Base-by-base conservation (phyloP, 495 filamentous ascomycete species). In the Ascobolus immersus region DNA sequence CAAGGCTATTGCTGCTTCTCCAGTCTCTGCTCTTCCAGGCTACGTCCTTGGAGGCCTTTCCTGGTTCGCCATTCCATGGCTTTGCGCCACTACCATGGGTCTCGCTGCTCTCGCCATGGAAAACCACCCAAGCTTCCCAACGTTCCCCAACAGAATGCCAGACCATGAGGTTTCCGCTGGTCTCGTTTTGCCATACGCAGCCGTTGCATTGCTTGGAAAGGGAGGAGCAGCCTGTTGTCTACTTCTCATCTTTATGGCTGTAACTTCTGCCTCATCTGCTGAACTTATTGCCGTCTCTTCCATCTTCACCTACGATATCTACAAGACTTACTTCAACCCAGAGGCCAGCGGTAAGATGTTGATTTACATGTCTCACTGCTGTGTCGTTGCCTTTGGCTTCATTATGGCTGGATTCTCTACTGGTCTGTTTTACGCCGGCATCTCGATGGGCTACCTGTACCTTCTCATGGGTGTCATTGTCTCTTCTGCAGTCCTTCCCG, bases 61-160 rank as follows among this genome's bases (percentile, higher is more conserved):
- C 44, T 94, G 82, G 82, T 93, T 94, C 38, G 84, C 84, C 5
- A 90, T 94, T 36, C 84, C 84, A 13, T 94, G 80, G 80, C 63
- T 93, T 14, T 72, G 66, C 21, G 81, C 82, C 3, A 92, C 75
- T 7, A 92, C 82, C 11, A 81, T 92, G 77, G 84, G 84, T 20
- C 65, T 93, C n/a, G 69, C 79, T 9, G 79, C 72, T 6, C 64
- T 92, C 15, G 76, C 81, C 3, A 60, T 92, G 5, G 79, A 94
- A 45, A 62, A 59, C 28, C 67, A 73, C 28, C 72, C 77, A 0
- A 56, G 56, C 8, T 82, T 81, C 53, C 76, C 76, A 1, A 71
- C 62, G 4, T 82, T 58, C 41, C 77, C 76, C 0, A 50, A 65
- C 40, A 64, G 78, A 11, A 77, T 94, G 65, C 50, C 64, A 12